Base-by-base conservation (phyloP, 2,329 filamentous ascomycete genomes). In the Colletotrichum gigasporum region DNA sequence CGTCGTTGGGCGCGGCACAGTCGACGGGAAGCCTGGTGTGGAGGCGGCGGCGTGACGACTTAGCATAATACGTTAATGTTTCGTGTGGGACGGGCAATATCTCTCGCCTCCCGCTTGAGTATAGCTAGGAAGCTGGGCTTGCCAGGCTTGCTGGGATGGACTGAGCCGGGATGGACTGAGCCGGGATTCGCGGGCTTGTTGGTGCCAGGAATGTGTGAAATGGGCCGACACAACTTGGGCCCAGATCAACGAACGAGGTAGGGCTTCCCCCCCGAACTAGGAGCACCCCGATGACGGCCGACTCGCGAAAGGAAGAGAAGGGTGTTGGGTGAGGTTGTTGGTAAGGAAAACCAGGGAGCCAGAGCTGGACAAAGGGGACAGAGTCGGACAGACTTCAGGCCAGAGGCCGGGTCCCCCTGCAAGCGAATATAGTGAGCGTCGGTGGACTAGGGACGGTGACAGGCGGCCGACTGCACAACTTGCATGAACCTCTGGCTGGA, bases 11-110 rank as follows among this genome's bases (percentile, higher is more conserved):
- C 44, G 59, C 54, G 62, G 67, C 47, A 67, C 53, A 60, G 71
- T 67, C 58, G 68, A 58, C 62, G 68, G 70, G 58, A 69, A 66
- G 65, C 69, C 69, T 68, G 70, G 50, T 55, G 53, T 44, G 63
- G 70, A 70, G 68, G 69, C 68, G 67, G 67, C 44, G 44, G 59
- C 62, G 56, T 62, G 68, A 66, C 68, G 67, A 66, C 72, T 74
- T 76, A 76, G 75, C 76, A 79, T 78, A 69, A 74, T 71, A 72
- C 64, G 68, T 73, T 78, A 77, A 75, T 72, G 74, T 75, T 76
- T 76, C 71, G 74, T 70, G 65, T 63, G 67, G 66, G 57, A 69
- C 70, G 68, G 69, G 67, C 68, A 65, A 60, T 64, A 63, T 65
- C 37, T 57, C 35, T 52, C 45, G 37, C 28, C 52, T 56, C 28